These are phyloP conservation scores for Termitomyces sp. DNA, from an alignment of 768 basidiomycete genomes.

Conservation along the genomic window DNA sequence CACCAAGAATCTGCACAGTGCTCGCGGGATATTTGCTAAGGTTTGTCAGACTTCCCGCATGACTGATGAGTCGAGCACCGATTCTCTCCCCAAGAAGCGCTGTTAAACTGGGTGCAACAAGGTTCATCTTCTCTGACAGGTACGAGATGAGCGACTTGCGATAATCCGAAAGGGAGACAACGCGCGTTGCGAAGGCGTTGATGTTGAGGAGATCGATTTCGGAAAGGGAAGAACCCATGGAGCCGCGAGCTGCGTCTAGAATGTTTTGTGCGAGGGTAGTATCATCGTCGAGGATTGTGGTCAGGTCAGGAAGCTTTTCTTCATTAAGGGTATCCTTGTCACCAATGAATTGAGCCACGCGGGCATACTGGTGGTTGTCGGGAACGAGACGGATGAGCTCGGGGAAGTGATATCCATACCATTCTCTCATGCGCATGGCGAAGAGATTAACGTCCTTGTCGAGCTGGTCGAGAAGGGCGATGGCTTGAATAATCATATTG, in stretches of 20 bases:
- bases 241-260: slow-evolving; percentile 88
- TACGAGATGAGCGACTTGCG: slow-evolving; percentile 86
- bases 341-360: slow-evolving; percentile 78
- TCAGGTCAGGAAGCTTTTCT: slow-evolving; percentile 73
- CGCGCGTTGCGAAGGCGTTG: slow-evolving; percentile 81
- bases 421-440: slow-evolving; percentile 96
- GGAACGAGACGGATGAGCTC: slow-evolving; percentile 91
- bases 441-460: slow-evolving; percentile 99
- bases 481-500: slow-evolving; percentile 99
- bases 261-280: slow-evolving; percentile 85
- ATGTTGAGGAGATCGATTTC: slow-evolving; percentile 97
- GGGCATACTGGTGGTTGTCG: slow-evolving; percentile 94
- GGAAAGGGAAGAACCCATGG: slow-evolving; percentile 89
- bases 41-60: slow-evolving; percentile 95
- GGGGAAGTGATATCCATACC: slow-evolving; percentile 99
- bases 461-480: slow-evolving; percentile 95
- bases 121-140: slow-evolving; percentile 95
- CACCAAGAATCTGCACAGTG: slow-evolving; percentile 96
- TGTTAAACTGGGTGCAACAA: slow-evolving; percentile 89
- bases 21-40: slow-evolving; percentile 97
- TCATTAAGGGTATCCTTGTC: slow-evolving; percentile 79
- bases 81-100: slow-evolving; percentile 90
- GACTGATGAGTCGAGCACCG: slow-evolving; percentile 88
- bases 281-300: slow-evolving; percentile 79
- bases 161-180: slow-evolving; percentile 90